Base-by-base conservation (phyloP, 2,329 filamentous ascomycete genomes). In the Aspergillus vadensis region DNA sequence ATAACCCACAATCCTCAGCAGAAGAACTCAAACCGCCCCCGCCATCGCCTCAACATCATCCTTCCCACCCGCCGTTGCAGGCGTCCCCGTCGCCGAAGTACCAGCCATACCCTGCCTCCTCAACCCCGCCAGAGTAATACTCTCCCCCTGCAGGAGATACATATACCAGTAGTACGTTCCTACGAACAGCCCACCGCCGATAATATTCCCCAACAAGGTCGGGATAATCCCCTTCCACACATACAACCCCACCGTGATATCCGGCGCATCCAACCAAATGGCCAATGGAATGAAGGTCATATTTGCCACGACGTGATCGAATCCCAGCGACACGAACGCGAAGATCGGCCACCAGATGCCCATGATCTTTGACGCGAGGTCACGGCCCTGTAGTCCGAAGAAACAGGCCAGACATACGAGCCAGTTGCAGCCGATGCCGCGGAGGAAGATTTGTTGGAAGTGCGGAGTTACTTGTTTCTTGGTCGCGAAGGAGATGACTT, bases 211-310 rank as follows among this genome's bases (percentile, higher is more conserved):
- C 2, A 86, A 63, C 2, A 80, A 62, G 0, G 81, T 77, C 0
- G 84, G 85, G 36, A 86, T 81, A 63, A 85, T 79, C 0, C 79
- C 81, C 67, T 86, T 85, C 82, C 82, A 86, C 62, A 86, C 82
- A 59, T 86, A 86, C 43, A 84, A 73, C 0, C 79, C 75, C 0
- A 83, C 77, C 2, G 72, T 78, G 21, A 86, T 73, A 0, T 72
- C 72, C 0, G 80, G 77, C 0, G 81, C 76, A 0, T 75, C 72
- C 0, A 82, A 68, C 73, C 78, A 86, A 38, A 86, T 84, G 0
- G 75, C 82, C 49, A 84, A 67, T 0, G 83, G 81, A 36, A 82
- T 76, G 57, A 83, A 82, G 38, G 81, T 83, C 82, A 85, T 85
- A 62, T 85, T 86, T 23, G 83, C 83, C 15, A 86, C 78, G 47